Base-by-base conservation (phyloP, 2,329 filamentous ascomycete genomes). In the Simplicillium aogashimaense region DNA sequence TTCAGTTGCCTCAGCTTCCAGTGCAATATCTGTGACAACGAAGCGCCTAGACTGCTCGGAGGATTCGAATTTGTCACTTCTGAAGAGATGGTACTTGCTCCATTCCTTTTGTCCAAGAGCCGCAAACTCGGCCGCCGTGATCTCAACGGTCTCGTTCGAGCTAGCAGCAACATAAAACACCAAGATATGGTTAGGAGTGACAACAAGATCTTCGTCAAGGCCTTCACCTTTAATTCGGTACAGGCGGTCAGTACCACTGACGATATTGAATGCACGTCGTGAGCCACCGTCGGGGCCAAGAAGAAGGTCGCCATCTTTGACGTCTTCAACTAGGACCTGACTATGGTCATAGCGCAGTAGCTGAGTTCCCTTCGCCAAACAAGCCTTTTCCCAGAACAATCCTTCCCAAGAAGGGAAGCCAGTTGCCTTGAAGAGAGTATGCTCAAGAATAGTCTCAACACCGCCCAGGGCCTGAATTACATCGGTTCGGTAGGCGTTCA, bases 331-430 rank as follows among this genome's bases (percentile, higher is more conserved):
- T 6, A 62, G 60, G 38, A 72, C 53, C 43, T 63, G 54, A 15
- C 55, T 60, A 40, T 64, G 58, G 49, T 70, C 63, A 43, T 66
- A 60, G 28, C 66, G 62, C 29, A 70, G 50, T 15, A 69, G 50
- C 51, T 58, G 60, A 18, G 66, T 69, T 4, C n/a, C n/a, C n/a
- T n/a, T n/a, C n/a, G n/a, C n/a, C n/a, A n/a, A n/a, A n/a, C n/a
- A n/a, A n/a, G 66, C 82, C 44, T 80, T 76, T 50, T 89, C 84
- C 86, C 89, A 95, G 56, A 95, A 95, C 3, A 95, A 70, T 49
- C 92, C 92, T 60, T 98, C 92, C 92, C 92, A 98, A 0, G 84
- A 92, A 2, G 89, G 86, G 58, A 98, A 97, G 6, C 89, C 92
- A 0, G 92, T 98, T 1, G 90, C 92, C 55, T 95, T 94, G 74